Evolutionary conservation across 257 asterid species (phyloP), one percentile per base, ranked within the genome.

Genomic region (Asclepias syriaca): DNA sequence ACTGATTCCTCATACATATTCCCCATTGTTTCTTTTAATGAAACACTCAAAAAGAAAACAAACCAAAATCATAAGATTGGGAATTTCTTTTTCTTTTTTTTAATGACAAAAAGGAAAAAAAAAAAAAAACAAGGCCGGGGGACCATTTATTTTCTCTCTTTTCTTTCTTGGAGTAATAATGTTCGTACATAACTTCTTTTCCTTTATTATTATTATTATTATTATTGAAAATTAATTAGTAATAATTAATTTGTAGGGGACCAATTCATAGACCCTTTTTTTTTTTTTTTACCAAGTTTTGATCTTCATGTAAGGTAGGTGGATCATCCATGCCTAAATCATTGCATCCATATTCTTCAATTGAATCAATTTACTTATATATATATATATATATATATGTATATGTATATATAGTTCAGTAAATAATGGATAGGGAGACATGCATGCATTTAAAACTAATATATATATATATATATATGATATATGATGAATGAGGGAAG

Each of bases 1-100:
- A 37, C 58, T 65, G 66, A 54, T 53, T 54, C 66, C 49, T 37
- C 67, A 32, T 32, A 34, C 34, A 59, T 54, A 56, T 22, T 5
- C 66, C 61, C 11, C 50, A 72, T 83, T 88, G 95, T 84, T 88
- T 80, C 91, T 84, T 88, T 88, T 84, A 86, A 86, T 88, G 91
- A 84, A 88, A 86, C 91, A 88, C 79, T 6, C 43, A 72, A 81
- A 43, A 65, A 51, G 77, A 15, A 68, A 24, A 50, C 68, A 72
- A 43, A 72, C 43, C 63, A 9, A 64, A 74, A 46, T 51, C 37
- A 77, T 22, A 49, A 66, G 4, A 54, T 74, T 37, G 51, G 72
- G 39, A 39, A 61, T 24, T 50, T 40, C 7, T 34, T 34, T 34
- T 34, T 3, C 2, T 34, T 2, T 34, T 3, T 34, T 34, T 29